Conservation (phyloP, 495 filamentous ascomycete species). For the Podospora comata region DNA sequence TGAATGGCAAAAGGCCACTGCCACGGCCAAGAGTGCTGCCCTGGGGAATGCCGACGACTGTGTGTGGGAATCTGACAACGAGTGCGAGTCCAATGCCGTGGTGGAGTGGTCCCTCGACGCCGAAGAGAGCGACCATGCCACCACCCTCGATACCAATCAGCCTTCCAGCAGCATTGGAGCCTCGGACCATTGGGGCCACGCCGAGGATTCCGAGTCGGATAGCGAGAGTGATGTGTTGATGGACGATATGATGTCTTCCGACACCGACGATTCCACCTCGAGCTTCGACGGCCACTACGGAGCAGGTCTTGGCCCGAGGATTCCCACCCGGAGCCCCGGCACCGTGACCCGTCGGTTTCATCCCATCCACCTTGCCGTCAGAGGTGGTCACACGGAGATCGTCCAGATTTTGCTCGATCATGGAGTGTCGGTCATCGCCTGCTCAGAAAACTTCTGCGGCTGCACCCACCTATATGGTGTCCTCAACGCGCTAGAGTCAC, state of each 20-base stretch:
- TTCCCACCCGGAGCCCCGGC: neutral
- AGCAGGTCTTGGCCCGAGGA: neutral
- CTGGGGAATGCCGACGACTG: conserved; percentile 11
- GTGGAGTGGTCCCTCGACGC: conserved; percentile 22
- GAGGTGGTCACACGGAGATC: conserved; percentile 32
- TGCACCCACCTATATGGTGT: conserved; percentile 30
- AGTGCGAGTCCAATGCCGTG: conserved; percentile 16
- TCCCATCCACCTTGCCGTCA: conserved; percentile 39
- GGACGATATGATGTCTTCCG: conserved; percentile 15
- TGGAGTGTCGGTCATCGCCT: conserved; percentile 28
- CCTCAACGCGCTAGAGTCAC: conserved; percentile 26
- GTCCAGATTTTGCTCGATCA: conserved; percentile 30
- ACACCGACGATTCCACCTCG: conserved; percentile 15
- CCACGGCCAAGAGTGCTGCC: conserved; percentile 10
- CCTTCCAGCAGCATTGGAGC: conserved; percentile 19
- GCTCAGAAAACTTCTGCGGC: conserved; percentile 30
- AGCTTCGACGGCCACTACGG: conserved; percentile 14
- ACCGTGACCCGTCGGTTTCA: conserved; percentile 21
- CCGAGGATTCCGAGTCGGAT: conserved; percentile 13
- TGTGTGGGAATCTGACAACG: conserved; percentile 26
- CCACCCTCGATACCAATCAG: conserved; percentile 17
- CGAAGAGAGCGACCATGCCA: conserved; percentile 23
- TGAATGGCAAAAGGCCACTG: conserved; percentile 22
- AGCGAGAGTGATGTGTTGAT: conserved; percentile 21
- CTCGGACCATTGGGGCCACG: conserved; percentile 17